Evolutionary conservation across 306 rosid species (phyloP), one percentile per base, ranked within the genome.

Genomic region (Trifolium repens): DNA sequence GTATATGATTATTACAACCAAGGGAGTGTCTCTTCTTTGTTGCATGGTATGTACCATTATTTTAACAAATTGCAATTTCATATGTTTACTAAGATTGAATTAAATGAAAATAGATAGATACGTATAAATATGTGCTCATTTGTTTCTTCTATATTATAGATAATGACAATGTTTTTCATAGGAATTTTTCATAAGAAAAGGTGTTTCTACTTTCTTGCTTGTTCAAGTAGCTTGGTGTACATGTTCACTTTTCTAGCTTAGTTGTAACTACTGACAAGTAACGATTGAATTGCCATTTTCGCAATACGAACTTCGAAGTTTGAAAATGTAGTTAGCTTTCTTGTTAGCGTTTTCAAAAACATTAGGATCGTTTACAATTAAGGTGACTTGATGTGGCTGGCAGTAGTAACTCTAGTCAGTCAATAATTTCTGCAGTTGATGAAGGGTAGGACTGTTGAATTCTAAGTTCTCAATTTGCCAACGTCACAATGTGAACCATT

Each of bases 11-110:
- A 79, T 52, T 9, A 79, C 43, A 75, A 63, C 43, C 81, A 76
- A 17, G 87, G 87, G 52, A 83, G 84, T 43, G 30, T 83, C 75
- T 72, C 87, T 71, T 71, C 87, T 53, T 14, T 83, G 79, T 72
- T 83, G 58, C 87, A 79, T 42, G 87, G 87, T 83, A 83, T 76
- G 87, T 66, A 17, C 67, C 75, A n/a, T 27, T 68, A 2, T 47
- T 22, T 67, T 67, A 67, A 14, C 22, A 52, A 15, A 24, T 67
- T 69, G 19, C n/a, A 47, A 47, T 47, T 17, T 27, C 43, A 47
- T 27, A 46, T 42, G 3, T 68, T 0, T 35, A 15, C 42, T 68
- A 26, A 0, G n/a, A 8, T 67, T 57, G 11, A 57, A 34, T 65
- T 15, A 63, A 24, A 69, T 52, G 26, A 32, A 17, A 30, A 14